Percentiles rank a stretch among this genome's conserved stretches.
phyloP scores from a whole-genome alignment of 1,284 basidiomycete species.

The Somion occarium region DNA sequence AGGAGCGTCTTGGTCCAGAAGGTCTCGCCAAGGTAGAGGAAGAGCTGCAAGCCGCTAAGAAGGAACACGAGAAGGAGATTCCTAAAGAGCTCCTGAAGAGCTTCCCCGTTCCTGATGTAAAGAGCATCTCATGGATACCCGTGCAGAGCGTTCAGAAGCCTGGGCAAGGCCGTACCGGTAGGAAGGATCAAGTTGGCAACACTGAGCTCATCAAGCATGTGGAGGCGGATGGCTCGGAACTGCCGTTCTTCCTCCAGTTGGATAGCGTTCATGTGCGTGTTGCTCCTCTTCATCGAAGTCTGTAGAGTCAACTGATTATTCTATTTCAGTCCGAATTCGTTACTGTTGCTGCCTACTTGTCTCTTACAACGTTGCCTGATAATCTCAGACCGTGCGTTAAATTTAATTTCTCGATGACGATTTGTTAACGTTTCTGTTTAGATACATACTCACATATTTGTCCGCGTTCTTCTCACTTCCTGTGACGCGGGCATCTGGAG shows the following conservation, averaged over 20 bases:
- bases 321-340: constrained; percentile 83
- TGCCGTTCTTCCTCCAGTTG: constrained; percentile 93
- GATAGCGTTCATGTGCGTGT: constrained; percentile 75
- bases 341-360: constrained; percentile 75
- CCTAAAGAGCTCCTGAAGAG: constrained; percentile 76
- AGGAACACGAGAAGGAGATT: constrained; percentile 81
- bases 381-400: constrained; percentile 67
- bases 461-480: constrained; percentile 89
- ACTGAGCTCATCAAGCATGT: constrained; percentile 60
- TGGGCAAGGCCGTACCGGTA: constrained; percentile 35
- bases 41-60: constrained; percentile 79
- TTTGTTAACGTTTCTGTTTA: constrained; percentile 26
- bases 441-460: constrained; percentile 81
- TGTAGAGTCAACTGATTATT: constrained; percentile 2
- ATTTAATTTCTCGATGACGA: constrained; percentile 4
- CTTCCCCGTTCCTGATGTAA: constrained; percentile 87
- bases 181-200: constrained; percentile 17
- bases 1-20: constrained; percentile 68
- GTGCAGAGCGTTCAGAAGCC: constrained; percentile 78
- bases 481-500: constrained; percentile 67
- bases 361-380: constrained; percentile 66
- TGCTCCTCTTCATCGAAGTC: neutral
- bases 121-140: constrained; percentile 92
- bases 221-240: constrained; percentile 57
- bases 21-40: constrained; percentile 74